Percentiles rank a stretch among this genome's conserved stretches.
Conservation (phyloP, 495 filamentous ascomycete genomes). For the Lophium mytilinum region DNA sequence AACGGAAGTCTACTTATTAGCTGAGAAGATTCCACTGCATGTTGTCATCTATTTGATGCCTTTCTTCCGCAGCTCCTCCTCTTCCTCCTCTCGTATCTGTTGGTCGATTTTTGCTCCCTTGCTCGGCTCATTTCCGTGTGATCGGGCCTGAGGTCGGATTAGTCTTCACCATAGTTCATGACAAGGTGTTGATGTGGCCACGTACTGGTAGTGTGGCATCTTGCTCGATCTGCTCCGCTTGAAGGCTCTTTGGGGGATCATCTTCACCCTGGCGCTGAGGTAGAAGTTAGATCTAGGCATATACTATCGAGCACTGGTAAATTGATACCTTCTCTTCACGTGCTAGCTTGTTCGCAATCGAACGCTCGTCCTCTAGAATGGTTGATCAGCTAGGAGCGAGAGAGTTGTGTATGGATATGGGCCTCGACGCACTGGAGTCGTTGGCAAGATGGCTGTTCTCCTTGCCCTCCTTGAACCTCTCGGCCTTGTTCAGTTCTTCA, state of each 20-base stretch:
- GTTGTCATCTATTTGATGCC: conserved; percentile 21
- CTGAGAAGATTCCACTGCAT: background rate
- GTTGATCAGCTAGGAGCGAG: too few species aligned
- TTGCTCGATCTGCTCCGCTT: conserved; percentile 36
- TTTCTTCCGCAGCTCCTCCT: conserved; percentile 36
- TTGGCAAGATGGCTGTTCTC: conserved; percentile 55
- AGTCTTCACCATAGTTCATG: conserved; percentile 5
- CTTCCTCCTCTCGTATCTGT: conserved; percentile 37
- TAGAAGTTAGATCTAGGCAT: background rate
- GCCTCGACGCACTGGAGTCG: conserved; percentile 56
- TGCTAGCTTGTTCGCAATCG: conserved; percentile 69
- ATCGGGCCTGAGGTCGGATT: conserved; percentile 23
- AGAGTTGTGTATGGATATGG: background rate
- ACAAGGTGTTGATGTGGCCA: background rate
- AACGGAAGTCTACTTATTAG: background rate
- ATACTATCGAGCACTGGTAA: background rate
- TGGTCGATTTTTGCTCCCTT: conserved; percentile 40
- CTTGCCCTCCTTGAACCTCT: conserved; percentile 61
- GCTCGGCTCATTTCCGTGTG: conserved; percentile 39
- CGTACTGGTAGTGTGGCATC: conserved; percentile 58
- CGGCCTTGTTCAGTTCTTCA: conserved; percentile 45
- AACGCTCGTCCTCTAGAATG: conserved; percentile 62
- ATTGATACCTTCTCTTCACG: conserved; percentile 45
- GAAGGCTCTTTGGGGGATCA: conserved; percentile 33
- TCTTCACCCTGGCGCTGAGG: conserved; percentile 36